A percentile compares a stretch with the other conserved stretches of the same genome.
These are phyloP conservation scores for Ramaria rubella DNA, from an alignment of 768 basidiomycete genomes.

Conservation along the genomic window DNA sequence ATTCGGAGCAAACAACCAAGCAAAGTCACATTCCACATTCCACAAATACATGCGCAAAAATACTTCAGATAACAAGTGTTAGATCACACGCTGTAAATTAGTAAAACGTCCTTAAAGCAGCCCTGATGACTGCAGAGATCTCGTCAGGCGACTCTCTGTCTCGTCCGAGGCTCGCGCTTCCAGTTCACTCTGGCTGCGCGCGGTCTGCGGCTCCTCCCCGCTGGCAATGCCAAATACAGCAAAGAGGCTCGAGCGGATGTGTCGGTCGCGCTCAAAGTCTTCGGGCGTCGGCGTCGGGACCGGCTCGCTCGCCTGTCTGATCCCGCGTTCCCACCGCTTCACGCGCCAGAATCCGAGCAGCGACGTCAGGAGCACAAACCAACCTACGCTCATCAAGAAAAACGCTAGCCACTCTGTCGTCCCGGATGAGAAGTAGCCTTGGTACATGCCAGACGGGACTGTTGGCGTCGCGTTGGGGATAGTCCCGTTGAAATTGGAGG, in stretches of 20 bases:
- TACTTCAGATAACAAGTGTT: background rate
- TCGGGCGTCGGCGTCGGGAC: constrained; percentile 31
- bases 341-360: constrained; percentile 76
- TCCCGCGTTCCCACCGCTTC: constrained; percentile 75
- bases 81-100: background rate
- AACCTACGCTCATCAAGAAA: constrained; percentile 86
- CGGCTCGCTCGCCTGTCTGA: constrained; percentile 39
- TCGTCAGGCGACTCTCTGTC: constrained; percentile 41
- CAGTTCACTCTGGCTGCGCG: constrained; percentile 21
- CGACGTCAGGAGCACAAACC: constrained; percentile 87
- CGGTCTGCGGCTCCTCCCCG: constrained; percentile 19
- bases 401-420: constrained; percentile 89
- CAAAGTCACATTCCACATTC: no score
- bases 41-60: no score
- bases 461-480: background rate
- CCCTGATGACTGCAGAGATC: constrained; percentile 50
- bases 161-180: constrained; percentile 22
- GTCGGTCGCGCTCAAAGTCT: constrained; percentile 45
- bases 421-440: constrained; percentile 15
- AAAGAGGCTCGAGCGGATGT: constrained; percentile 45
- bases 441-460: background rate
- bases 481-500: constrained; percentile 1
- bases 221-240: constrained; percentile 42
- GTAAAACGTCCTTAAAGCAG: constrained; percentile 32
- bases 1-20: no score